These are phyloP conservation scores for Tubosaeta sp. DNA, from an alignment of 768 basidiomycete species.

Conservation along the genomic window DNA sequence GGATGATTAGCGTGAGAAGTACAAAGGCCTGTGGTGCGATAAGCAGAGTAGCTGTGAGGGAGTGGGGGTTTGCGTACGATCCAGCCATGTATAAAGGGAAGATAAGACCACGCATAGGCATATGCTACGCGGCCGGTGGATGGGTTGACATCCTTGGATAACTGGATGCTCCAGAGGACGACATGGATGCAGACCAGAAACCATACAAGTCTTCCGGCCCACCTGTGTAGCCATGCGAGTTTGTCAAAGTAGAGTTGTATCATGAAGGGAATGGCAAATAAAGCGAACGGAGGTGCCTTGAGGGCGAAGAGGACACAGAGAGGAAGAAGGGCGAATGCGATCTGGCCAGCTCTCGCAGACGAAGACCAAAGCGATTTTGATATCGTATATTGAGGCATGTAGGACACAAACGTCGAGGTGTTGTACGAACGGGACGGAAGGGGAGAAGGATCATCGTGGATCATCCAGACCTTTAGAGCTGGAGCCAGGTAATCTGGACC, in stretches of 20 bases:
- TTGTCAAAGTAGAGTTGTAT: constrained; percentile 74
- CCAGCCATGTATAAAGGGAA: constrained; percentile 62
- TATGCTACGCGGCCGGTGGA: constrained; percentile 41
- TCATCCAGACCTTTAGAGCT: constrained; percentile 40
- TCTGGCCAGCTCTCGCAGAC: constrained; percentile 60
- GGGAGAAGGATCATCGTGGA: constrained; percentile 19
- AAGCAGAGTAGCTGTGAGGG: neutral
- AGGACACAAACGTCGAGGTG: constrained; percentile 33
- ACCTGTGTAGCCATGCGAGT: constrained; percentile 65
- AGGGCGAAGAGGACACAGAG: constrained; percentile 67
- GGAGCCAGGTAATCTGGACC: constrained; percentile 71
- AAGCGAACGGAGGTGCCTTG: constrained; percentile 67
- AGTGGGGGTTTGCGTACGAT: constrained; percentile 35
- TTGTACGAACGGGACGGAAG: constrained; percentile 27
- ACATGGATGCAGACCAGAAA: constrained; percentile 57
- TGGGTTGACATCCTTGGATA: constrained; percentile 46
- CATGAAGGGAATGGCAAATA: constrained; percentile 60
- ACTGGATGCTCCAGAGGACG: constrained; percentile 64
- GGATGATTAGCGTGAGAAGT: constrained; percentile 48
- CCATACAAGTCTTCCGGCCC: constrained; percentile 71
- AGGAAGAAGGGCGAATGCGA: constrained; percentile 70
- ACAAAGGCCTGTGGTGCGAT: constrained; percentile 45
- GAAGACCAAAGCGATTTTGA: constrained; percentile 68
- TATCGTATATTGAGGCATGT: constrained; percentile 55
- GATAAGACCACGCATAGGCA: constrained; percentile 53